Evolutionary conservation across 1,284 basidiomycete genomes (phyloP).

Genomic region (Cryptococcus sp.): DNA sequence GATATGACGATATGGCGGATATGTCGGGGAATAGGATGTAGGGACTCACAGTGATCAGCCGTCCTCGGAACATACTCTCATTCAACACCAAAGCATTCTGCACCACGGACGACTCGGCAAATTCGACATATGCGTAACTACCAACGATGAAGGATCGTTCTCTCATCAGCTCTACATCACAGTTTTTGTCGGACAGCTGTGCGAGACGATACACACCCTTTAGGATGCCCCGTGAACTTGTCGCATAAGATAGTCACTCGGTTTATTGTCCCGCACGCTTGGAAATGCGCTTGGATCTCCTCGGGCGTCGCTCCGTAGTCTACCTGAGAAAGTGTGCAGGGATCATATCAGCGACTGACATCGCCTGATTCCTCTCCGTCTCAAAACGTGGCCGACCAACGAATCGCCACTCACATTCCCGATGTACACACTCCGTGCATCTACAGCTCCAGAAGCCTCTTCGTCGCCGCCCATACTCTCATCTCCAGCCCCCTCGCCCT

Average conservation of each 20-base stretch:
- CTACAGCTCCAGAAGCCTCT: constrained; percentile 65
- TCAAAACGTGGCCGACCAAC: background rate
- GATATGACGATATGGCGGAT: background rate
- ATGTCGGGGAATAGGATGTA: constrained; percentile 2
- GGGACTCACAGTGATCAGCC: constrained; percentile 79
- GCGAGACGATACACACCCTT: constrained; percentile 68
- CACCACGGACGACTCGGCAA: constrained; percentile 90
- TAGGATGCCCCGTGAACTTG: constrained; percentile 99
- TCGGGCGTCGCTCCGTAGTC: constrained; percentile 98
- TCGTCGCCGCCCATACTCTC: constrained; percentile 62
- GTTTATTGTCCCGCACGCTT: constrained; percentile 97
- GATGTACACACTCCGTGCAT: constrained; percentile 88
- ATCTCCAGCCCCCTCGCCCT: constrained; percentile 27
- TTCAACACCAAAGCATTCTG: constrained; percentile 93
- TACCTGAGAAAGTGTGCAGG: constrained; percentile 62
- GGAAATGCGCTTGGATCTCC: constrained; percentile 97
- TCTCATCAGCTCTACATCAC: background rate
- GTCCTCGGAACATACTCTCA: constrained; percentile 90
- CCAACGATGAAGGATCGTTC: background rate
- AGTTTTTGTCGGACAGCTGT: background rate
- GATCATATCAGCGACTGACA: background rate
- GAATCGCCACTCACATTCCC: constrained; percentile 77
- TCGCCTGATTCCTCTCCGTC: background rate
- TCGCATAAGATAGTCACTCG: constrained; percentile 98
- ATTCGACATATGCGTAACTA: constrained; percentile 96